Conservation (phyloP, 139 green algal genomes). For the Picochlorum sp. region DNA sequence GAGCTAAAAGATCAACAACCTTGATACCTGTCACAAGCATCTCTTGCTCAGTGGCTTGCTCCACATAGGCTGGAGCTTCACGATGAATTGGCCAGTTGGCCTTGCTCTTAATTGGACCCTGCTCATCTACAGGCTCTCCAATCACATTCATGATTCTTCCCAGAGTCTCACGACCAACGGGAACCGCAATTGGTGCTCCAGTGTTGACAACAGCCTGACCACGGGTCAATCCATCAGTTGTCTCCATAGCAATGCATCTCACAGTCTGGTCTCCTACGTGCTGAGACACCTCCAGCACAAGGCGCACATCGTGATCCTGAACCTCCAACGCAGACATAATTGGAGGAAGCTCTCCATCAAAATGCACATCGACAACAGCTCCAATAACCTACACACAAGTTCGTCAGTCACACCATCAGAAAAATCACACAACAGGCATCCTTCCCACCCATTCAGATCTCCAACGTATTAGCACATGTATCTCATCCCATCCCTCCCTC, state of each 20-base stretch:
- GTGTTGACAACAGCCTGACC: conserved; percentile 90
- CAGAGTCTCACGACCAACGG: conserved; percentile 90
- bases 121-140: conserved; percentile 97
- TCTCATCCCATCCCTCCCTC: no score
- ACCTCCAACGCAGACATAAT: conserved; percentile 92
- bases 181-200: conserved; percentile 87
- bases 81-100: conserved; percentile 88
- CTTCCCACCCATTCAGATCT: no score
- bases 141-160: conserved; percentile 99
- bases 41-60: conserved; percentile 95
- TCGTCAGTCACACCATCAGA: no score
- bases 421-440: no score
- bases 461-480: no score
- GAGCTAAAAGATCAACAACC: conserved; percentile 97
- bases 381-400: conserved; percentile 79
- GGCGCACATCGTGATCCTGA: conserved; percentile 65
- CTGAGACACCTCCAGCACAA: conserved; percentile 97
- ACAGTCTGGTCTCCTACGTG: conserved; percentile 94
- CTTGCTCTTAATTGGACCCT: conserved; percentile 77
- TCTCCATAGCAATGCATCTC: conserved; percentile 97
- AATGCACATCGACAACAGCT: conserved; percentile 96
- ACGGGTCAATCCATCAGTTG: conserved; percentile 89
- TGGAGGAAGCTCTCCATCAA: conserved; percentile 84
- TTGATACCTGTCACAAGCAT: conserved; percentile 99
- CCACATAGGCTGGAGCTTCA: conserved; percentile 86